Percentiles rank a stretch among this genome's conserved stretches.
Evolutionary conservation across 257 asterid species (phyloP).

Genomic region (Orobanche coerulescens): DNA sequence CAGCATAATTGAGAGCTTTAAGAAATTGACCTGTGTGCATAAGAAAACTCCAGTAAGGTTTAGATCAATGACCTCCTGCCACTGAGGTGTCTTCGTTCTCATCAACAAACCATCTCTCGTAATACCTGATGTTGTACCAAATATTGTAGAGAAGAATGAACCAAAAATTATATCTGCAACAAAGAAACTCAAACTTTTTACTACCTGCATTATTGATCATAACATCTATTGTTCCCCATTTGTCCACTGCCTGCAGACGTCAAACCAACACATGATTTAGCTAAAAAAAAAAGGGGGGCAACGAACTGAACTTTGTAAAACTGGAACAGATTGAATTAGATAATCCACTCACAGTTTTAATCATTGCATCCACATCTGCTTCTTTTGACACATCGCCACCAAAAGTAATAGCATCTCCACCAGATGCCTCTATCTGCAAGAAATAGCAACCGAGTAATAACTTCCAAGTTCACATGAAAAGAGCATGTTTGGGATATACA

Average conservation of each 20-base stretch:
- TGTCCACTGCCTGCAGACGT: constrained; percentile 68
- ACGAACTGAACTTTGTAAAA: constrained; percentile 7
- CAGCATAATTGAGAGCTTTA: constrained; percentile 5
- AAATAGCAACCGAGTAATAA: constrained; percentile 8
- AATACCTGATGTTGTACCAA: constrained; percentile 51
- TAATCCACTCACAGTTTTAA: constrained; percentile 60
- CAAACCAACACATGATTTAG: constrained; percentile 25
- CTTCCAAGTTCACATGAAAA: neutral
- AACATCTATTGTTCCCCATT: constrained; percentile 91
- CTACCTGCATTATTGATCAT: constrained; percentile 89
- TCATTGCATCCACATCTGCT: constrained; percentile 84
- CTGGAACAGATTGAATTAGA: neutral
- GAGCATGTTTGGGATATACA: too few relatives aligned
- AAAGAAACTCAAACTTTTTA: constrained; percentile 15
- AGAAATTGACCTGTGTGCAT: constrained; percentile 70
- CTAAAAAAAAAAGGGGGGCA: too few relatives aligned
- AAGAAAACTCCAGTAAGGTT: constrained; percentile 97
- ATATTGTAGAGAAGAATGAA: neutral
- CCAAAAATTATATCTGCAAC: constrained; percentile 1
- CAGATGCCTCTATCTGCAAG: constrained; percentile 74
- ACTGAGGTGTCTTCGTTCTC: constrained; percentile 87
- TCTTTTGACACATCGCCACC: constrained; percentile 99
- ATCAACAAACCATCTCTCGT: constrained; percentile 90
- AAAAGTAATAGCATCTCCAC: constrained; percentile 83
- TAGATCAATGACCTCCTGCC: constrained; percentile 96